Evolutionary conservation across 2,329 filamentous ascomycete genomes (phyloP).

Genomic region (Botryotinia convoluta): DNA sequence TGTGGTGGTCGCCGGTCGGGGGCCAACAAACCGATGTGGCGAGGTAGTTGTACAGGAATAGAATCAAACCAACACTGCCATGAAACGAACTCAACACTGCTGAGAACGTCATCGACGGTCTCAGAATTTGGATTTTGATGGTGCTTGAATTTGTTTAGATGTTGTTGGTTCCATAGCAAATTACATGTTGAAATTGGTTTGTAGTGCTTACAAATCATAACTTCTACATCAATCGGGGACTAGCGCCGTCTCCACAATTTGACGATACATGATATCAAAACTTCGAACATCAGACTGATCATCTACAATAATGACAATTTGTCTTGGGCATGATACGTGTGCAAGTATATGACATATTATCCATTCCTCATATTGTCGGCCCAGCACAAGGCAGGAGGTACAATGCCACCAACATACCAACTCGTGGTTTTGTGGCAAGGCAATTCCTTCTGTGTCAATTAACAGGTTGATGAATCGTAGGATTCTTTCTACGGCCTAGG

Average conservation of each 20-base stretch:
- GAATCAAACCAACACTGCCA: conserved; percentile 5
- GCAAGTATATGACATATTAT: neutral
- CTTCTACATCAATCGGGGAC: neutral
- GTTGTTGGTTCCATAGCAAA: neutral
- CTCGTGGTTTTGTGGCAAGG: neutral
- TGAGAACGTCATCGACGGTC: neutral
- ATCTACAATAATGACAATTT: neutral
- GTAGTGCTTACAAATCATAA: neutral
- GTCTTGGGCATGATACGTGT: neutral
- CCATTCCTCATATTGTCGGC: neutral
- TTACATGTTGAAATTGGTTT: neutral
- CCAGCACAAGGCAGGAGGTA: neutral
- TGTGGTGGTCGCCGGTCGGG: neutral
- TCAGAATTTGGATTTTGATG: neutral
- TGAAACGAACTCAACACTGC: neutral
- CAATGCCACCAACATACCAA: neutral
- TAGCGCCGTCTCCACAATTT: neutral
- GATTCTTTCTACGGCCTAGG: neutral
- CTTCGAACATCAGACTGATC: neutral
- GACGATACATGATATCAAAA: neutral
- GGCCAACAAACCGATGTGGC: conserved; percentile 6
- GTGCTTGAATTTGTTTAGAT: neutral
- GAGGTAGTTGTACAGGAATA: conserved; percentile 6
- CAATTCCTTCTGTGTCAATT: neutral
- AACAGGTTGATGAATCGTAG: neutral